phyloP scores from a whole-genome alignment of 2,329 filamentous ascomycete species.

The Ceratocystis ficicola region DNA sequence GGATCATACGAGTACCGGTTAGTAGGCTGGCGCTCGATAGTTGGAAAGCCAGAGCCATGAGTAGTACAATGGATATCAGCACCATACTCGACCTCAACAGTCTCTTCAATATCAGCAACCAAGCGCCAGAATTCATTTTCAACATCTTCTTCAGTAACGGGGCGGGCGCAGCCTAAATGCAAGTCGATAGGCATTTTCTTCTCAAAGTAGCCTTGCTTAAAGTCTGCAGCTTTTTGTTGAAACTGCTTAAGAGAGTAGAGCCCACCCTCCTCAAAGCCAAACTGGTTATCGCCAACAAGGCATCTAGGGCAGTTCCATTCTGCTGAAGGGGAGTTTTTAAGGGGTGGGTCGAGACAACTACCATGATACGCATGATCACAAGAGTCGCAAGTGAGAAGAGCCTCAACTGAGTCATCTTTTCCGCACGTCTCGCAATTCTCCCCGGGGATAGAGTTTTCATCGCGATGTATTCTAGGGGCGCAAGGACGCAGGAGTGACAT shows the following conservation, averaged over 20 bases:
- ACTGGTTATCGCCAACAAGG: constrained; percentile 89
- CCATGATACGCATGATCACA: constrained; percentile 84
- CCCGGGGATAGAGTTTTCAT: constrained; percentile 36
- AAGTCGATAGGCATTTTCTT: constrained; percentile 82
- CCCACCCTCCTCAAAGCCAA: constrained; percentile 92
- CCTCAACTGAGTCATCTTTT: constrained; percentile 58
- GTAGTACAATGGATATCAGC: constrained; percentile 97
- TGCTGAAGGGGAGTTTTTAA: constrained; percentile 62
- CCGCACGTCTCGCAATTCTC: constrained; percentile 80
- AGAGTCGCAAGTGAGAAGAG: constrained; percentile 73
- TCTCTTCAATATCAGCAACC: constrained; percentile 86
- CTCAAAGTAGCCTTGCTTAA: constrained; percentile 89
- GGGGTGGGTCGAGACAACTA: constrained; percentile 74
- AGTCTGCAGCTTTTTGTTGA: constrained; percentile 87
- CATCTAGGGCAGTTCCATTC: constrained; percentile 97
- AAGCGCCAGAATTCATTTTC: constrained; percentile 95
- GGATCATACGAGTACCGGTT: constrained; percentile 80
- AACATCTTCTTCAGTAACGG: constrained; percentile 87
- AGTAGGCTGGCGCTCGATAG: constrained; percentile 76
- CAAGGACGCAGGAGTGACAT: constrained; percentile 88
- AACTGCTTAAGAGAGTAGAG: constrained; percentile 93
- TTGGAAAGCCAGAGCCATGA: constrained; percentile 93
- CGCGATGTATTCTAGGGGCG: constrained; percentile 51
- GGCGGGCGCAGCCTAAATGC: constrained; percentile 63
- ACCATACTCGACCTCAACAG: constrained; percentile 94